These are phyloP conservation scores for Rubus idaeus DNA, from an alignment of 306 rosid species.

Conservation along the genomic window DNA sequence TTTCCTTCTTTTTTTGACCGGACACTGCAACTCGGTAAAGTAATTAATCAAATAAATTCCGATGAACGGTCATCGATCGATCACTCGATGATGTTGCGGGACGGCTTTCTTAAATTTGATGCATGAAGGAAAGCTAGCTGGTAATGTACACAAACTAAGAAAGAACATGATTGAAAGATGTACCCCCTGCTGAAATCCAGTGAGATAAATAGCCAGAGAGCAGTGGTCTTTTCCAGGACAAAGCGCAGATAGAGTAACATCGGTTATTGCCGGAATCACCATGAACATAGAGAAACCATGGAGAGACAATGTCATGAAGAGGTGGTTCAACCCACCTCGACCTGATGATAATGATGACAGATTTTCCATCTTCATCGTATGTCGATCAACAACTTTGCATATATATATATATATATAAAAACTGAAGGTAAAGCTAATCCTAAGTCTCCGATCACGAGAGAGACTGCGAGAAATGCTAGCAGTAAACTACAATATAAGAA, in stretches of 20 bases:
- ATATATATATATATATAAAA: too few relatives aligned
- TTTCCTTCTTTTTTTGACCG: too few relatives aligned
- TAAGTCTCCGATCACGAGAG: too few relatives aligned
- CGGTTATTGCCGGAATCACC: conserved; percentile 9
- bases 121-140: background rate
- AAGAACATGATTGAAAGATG: background rate
- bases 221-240: conserved; percentile 1
- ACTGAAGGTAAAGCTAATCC: too few relatives aligned
- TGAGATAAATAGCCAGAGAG: conserved; percentile 11
- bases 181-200: conserved; percentile 18
- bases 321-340: conserved; percentile 5
- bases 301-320: background rate
- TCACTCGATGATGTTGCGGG: too few relatives aligned
- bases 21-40: too few relatives aligned
- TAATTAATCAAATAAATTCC: too few relatives aligned
- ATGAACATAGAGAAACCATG: conserved; percentile 10
- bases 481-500: too few relatives aligned
- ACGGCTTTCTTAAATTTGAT: background rate
- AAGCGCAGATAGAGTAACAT: background rate
- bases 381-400: too few relatives aligned
- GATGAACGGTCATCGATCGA: too few relatives aligned
- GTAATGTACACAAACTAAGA: background rate
- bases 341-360: background rate
- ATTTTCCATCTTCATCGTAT: background rate
- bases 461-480: too few relatives aligned